Evolutionary conservation across 2,329 filamentous ascomycete genomes (phyloP), one percentile per base, ranked within the genome.

Genomic region (Sclerotinia minor): DNA sequence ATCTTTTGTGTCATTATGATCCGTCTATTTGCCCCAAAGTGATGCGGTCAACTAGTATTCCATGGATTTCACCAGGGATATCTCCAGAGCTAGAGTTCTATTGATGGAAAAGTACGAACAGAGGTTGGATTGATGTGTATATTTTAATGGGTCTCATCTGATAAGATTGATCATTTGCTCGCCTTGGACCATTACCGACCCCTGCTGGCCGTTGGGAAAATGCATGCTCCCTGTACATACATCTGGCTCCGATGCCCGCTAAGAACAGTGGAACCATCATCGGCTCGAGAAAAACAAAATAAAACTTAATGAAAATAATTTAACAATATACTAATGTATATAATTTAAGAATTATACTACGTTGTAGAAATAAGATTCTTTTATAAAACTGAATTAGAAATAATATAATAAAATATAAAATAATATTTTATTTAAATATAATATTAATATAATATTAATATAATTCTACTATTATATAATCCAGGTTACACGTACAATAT

Each of bases 161-260:
- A 59, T 59, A 59, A 59, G 55, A 59, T 59, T 41, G 5, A 35
- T 19, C 24, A 35, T 49, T 32, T 35, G 21, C 29, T 49, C 24
- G 41, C 41, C 19, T 47, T 47, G 19, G 19, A 24, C 15, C 19
- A 24, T 13, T n/a, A n/a, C n/a, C n/a, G n/a, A 19, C 24, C 21
- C 17, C 21, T 47, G 13, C 24, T n/a, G n/a, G n/a, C 38, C 24
- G 29, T 11, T 50, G 9, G 19, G 19, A 29, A 60, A 24, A 49
- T 59, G 44, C 26, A 35, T 60, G 58, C 47, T 60, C 58, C 58
- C 32, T 49, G 58, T 60, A 35, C 11, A 35, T 60, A 44, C 58
- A 60, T 47, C 19, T 17, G 44, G 13, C 58, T 49, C 41, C n/a
- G 44, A 19, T 6, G 19, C 58, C 58, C 49, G 26, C 44, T 11